Base-by-base conservation (phyloP, 1,139 yeast genomes). In the Yamadazyma songkhlaensis region DNA sequence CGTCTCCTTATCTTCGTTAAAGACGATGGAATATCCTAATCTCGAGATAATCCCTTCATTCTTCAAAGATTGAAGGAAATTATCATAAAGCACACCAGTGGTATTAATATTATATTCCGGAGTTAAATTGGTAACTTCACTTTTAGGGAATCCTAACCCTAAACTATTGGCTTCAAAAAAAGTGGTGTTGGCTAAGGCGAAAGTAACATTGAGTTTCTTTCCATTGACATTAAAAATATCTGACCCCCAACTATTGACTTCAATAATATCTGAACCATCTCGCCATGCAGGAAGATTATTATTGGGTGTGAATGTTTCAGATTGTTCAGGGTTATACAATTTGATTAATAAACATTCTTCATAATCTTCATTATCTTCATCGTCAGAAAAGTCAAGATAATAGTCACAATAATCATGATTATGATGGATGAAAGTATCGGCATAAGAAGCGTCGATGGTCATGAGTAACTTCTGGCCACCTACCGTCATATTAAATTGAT, bases 101-200 rank as follows among this genome's bases (percentile, higher is more conserved):
- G 10, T 4, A 14, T 9, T 14, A 11, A 21, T 22, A 2, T 21
- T 20, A 11, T 30, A 35, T 2, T 31, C 35, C 4, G 31, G 35
- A 14, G 34, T 31, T 12, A 35, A 22, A 14, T 31, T 35, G 2
- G 38, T 31, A 7, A 31, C 4, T 27, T 35, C 38, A 6, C 31
- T 21, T 12, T 26, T 13, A 8, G 15, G 28, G 15, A 35, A 35
- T 7, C 38, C 38, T 4, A 35, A 15, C 2, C 28, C 34, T n/a
- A 35, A 27, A 6, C 22, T 23, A 28, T 26, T 35, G 9, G 8
- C 9, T 3, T 25, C 6, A 6, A 25, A 11, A 6, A 4, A 24
- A 6, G 31, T 7, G 13, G 3, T 6, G n/a, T 22, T 27, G 5
- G 23, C 17, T 7, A 31, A 10, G 5, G 34, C 38, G 7, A 35